Evolutionary conservation across 306 rosid species (phyloP).

Genomic region (Lotus japonicus): DNA sequence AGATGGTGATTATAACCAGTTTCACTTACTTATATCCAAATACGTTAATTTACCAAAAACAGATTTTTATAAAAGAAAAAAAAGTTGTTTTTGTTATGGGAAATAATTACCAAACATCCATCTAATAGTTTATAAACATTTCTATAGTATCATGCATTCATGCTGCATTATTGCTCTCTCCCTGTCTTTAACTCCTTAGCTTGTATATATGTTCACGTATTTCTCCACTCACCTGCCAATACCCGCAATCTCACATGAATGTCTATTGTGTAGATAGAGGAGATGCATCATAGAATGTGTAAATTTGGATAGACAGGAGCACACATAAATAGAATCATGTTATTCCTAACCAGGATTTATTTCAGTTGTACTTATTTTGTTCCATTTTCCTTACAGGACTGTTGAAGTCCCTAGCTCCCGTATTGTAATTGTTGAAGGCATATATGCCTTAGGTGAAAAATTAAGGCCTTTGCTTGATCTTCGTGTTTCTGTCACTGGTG

Average conservation of each 20-base stretch:
- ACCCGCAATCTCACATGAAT: background rate
- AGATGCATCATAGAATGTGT: background rate
- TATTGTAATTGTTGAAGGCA: slow-evolving; percentile 84
- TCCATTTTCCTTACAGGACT: slow-evolving; percentile 49
- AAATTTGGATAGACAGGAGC: background rate
- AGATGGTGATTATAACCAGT: background rate
- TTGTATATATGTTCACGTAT: background rate
- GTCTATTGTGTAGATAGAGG: slow-evolving; percentile 13
- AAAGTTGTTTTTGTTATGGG: background rate
- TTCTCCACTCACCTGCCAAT: background rate
- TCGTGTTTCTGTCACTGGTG: slow-evolving; percentile 95
- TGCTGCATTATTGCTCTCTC: background rate
- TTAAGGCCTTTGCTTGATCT: slow-evolving; percentile 90
- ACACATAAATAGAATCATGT: slow-evolving; percentile 1
- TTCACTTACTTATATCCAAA: background rate
- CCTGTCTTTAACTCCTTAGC: background rate
- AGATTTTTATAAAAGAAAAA: background rate
- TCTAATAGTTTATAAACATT: background rate
- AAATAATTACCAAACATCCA: background rate
- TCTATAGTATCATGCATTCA: background rate
- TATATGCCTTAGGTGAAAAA: slow-evolving; percentile 85
- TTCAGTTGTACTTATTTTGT: slow-evolving; percentile 8
- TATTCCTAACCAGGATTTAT: background rate
- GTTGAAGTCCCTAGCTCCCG: slow-evolving; percentile 88
- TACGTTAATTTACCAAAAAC: background rate